Base-by-base conservation (phyloP, 495 filamentous ascomycete genomes). In the Paragyromitra xinjiangensis region DNA sequence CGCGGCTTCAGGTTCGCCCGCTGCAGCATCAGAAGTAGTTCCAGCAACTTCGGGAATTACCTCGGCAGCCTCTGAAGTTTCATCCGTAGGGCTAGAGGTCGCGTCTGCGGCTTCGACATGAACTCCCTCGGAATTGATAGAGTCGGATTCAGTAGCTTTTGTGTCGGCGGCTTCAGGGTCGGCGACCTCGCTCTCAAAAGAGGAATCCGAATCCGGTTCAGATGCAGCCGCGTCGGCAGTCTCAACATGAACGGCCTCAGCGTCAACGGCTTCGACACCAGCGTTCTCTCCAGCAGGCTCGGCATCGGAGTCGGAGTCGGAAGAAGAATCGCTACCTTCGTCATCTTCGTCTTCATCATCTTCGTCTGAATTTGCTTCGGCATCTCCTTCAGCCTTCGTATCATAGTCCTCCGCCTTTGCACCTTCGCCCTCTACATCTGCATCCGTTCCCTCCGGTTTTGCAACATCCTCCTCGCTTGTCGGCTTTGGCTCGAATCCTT, bases 401-500 rank as follows among this genome's bases (percentile, higher is more conserved):
- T 6, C 69, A 19, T 59, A 22, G 1, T 61, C 42, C 24, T 66
- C 42, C 19, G 16, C 22, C 50, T 37, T 22, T 24, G 6, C 69
- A 12, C 42, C 42, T 6, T 74, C 74, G 4, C 12, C 44, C 51
- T 24, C 48, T 48, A 6, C 53, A 50, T 66, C 39, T 11, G 6
- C 34, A 7, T 24, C 50, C 9, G 44, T 4, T 4, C 42, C 58
- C 56, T 45, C 63, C 11, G 42, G 16, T 44, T 69, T 62, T 44
- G 22, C 63, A 6, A 58, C 56, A n/a, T 55, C 58, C 53, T 86
- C 85, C 26, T 83, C 78, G 1, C 71, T 78, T 22, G 39, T 84
- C 34, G 55, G 26, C 56, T 69, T 77, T 81, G 83, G 56, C 82
- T 84, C n/a, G 83, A 81, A 51, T 62, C 82, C 78, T 85, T 86